Percentiles rank a stretch among this genome's conserved stretches.
Evolutionary conservation across 2,329 filamentous ascomycete species (phyloP).

Genomic region (Pseudopyricularia cyperi): DNA sequence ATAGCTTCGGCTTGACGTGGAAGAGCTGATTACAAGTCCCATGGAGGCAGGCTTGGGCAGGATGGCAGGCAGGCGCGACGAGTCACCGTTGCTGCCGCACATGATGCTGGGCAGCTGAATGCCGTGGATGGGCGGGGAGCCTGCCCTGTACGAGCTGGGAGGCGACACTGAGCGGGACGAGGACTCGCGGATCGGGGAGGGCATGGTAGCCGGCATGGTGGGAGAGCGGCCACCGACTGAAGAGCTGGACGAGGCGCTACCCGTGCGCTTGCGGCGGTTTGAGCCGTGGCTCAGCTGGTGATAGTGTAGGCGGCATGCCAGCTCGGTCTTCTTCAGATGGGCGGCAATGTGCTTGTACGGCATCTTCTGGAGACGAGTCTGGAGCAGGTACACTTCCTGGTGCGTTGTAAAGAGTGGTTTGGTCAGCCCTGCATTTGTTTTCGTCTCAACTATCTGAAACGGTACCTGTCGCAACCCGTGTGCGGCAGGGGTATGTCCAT

Average conservation of each 20-base stretch:
- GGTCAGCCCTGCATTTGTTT: neutral
- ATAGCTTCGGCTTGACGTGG: conserved; percentile 21
- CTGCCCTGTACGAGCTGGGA: conserved; percentile 29
- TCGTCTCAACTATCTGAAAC: conserved; percentile 1
- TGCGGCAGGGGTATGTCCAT: neutral
- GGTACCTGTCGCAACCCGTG: neutral
- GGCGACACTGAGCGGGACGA: conserved; percentile 35
- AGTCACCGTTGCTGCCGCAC: conserved; percentile 25
- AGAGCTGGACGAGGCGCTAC: conserved; percentile 56
- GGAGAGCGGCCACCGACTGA: conserved; percentile 39
- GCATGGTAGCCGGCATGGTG: conserved; percentile 29
- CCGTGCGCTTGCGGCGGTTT: conserved; percentile 65
- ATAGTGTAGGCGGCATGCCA: conserved; percentile 77
- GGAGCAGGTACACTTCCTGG: conserved; percentile 71
- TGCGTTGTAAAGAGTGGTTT: neutral
- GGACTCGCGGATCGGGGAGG: conserved; percentile 37
- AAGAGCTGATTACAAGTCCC: conserved; percentile 23
- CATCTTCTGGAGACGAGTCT: conserved; percentile 77
- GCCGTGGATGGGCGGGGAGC: conserved; percentile 24
- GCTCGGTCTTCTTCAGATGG: conserved; percentile 75
- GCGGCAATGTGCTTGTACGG: conserved; percentile 83
- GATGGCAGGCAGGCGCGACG: conserved; percentile 44
- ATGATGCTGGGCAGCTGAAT: conserved; percentile 43
- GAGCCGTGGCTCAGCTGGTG: conserved; percentile 75
- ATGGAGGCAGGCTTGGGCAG: conserved; percentile 51